Conservation (phyloP, 345 rosid species). For the Geranium brycei region DNA sequence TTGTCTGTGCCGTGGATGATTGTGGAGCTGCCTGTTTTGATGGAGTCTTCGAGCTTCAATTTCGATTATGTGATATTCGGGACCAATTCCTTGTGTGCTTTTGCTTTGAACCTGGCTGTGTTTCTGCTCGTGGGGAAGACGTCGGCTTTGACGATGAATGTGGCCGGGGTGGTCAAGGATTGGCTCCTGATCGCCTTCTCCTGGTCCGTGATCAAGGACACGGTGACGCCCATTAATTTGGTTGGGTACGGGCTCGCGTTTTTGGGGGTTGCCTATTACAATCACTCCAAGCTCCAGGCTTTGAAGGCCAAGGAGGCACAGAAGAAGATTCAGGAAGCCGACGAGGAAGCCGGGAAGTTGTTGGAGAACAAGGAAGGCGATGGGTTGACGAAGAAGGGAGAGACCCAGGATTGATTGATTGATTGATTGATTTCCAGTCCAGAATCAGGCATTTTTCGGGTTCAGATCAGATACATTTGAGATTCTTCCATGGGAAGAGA, state of each 20-base stretch:
- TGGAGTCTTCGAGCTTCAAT: slow-evolving; percentile 65
- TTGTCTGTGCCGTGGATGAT: slow-evolving; percentile 75
- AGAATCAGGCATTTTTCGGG: no score
- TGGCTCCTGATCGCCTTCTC: slow-evolving; percentile 95
- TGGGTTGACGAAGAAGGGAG: slow-evolving; percentile 38
- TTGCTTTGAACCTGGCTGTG: slow-evolving; percentile 88
- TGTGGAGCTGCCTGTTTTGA: slow-evolving; percentile 57
- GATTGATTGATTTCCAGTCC: neutral
- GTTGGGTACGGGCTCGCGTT: slow-evolving; percentile 87
- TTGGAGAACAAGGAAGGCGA: slow-evolving; percentile 70
- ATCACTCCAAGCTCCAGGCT: slow-evolving; percentile 84
- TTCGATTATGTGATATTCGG: slow-evolving; percentile 78
- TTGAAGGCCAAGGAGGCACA: slow-evolving; percentile 79
- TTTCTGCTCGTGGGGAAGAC: slow-evolving; percentile 93
- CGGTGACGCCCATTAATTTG: slow-evolving; percentile 75
- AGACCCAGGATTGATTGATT: slow-evolving; percentile 33
- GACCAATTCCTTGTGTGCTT: slow-evolving; percentile 72
- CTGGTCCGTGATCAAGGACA: slow-evolving; percentile 95
- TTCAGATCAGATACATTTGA: no score
- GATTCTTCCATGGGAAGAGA: no score
- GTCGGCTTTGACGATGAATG: slow-evolving; percentile 94
- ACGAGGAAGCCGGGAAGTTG: slow-evolving; percentile 73
- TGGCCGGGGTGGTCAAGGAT: slow-evolving; percentile 94
- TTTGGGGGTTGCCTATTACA: slow-evolving; percentile 81
- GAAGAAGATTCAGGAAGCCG: slow-evolving; percentile 33